Conservation (phyloP, 768 basidiomycete species). For the Lactarius pseudohatsudake region DNA sequence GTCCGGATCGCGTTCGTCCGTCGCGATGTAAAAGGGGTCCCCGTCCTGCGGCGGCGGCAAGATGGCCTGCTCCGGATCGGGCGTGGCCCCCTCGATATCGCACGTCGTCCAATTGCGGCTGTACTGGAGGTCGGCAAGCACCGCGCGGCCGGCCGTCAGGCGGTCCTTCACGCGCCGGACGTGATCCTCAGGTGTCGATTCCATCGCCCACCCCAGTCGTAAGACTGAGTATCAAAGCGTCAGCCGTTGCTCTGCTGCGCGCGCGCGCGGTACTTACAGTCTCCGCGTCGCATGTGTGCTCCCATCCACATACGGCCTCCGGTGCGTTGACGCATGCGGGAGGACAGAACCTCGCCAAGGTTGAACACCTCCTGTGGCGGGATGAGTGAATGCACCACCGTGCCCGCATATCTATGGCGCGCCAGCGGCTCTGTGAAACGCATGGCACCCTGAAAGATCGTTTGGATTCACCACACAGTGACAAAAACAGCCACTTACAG, state of each 20-base stretch:
- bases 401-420: constrained; percentile 18
- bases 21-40: constrained; percentile 38
- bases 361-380: constrained; percentile 29
- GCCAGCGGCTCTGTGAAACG: constrained; percentile 21
- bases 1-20: constrained; percentile 43
- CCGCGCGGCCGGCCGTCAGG: constrained; percentile 33
- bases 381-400: constrained; percentile 10
- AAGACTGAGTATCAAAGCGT: constrained; percentile 31
- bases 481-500: constrained; percentile 34
- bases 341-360: constrained; percentile 37
- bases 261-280: constrained; percentile 40
- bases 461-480: background rate
- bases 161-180: constrained; percentile 37
- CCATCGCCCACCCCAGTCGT: constrained; percentile 39
- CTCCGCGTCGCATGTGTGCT: constrained; percentile 46
- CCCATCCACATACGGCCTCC: constrained; percentile 44
- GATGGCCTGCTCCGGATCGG: constrained; percentile 13
- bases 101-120: constrained; percentile 9
- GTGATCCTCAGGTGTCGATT: constrained; percentile 38
- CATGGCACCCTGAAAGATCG: constrained; percentile 22
- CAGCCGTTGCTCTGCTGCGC: background rate
- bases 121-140: constrained; percentile 27
- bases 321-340: constrained; percentile 36
- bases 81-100: constrained; percentile 8
- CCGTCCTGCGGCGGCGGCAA: constrained; percentile 11